Evolutionary conservation across 805 yeast genomes (phyloP), one percentile per base, ranked within the genome.

Genomic region (Citeromyces matritensis): DNA sequence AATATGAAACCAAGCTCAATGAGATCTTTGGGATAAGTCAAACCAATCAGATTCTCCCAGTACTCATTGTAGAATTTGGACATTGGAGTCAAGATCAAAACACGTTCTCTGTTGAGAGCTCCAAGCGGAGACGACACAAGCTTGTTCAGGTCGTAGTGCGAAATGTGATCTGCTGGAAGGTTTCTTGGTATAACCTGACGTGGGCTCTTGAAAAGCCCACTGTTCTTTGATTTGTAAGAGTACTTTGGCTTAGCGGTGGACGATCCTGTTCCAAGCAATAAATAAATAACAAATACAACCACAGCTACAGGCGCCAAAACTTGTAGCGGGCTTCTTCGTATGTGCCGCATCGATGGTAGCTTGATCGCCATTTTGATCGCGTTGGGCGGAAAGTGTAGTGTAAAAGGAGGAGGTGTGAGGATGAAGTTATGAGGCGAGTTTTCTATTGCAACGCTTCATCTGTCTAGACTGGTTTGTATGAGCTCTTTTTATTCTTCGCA

Each of bases 1-100:
- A 86, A 65, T 32, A 91, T 88, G 49, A 91, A 86, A 0, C 97
- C 98, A 32, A 91, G 62, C 43, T 86, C 93, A 31, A 88, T 65
- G 38, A 81, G 65, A 31, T 73, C 75, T 51, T 88, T 80, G 33
- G 95, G 96, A 51, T 91, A 91, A 13, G 73, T 59, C 43, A 91
- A 57, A 41, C 63, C 63, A 37, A 79, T 53, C 37, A 91, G 55
- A 51, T 91, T 91, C 25, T 69, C 69, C 97, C 97, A 91, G 58
- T 85, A 91, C 40, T 71, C 78, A 23, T 74, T 72, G 49, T 81
- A 74, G 49, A 91, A 91, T 40, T 74, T 69, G 28, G 94, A 78
- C 71, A 91, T 74, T 24, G 98, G 98, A 2, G 96, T 75, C 48
- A 91, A 64, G 35, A 91, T 72, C 48, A 91, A 63, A 13, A 91